These are phyloP conservation scores for Podaxis rugospora DNA, from an alignment of 768 basidiomycete genomes.

Conservation along the genomic window DNA sequence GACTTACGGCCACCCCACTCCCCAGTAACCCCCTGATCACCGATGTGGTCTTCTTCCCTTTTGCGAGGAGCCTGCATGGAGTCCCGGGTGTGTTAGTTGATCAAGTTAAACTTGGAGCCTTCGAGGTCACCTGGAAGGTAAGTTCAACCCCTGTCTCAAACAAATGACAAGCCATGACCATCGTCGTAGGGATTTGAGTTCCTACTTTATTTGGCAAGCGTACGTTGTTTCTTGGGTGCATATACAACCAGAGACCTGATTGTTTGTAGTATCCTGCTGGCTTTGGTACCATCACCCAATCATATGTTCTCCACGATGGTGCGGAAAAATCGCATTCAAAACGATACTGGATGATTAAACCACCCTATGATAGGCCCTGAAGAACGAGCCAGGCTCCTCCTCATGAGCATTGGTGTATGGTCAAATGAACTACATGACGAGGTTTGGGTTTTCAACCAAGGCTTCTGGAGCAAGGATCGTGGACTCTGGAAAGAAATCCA, in stretches of 20 bases:
- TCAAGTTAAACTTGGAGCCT: conserved; percentile 47
- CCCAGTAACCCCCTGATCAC: conserved; percentile 47
- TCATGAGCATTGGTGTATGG: conserved; percentile 51
- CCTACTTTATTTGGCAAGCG: conserved; percentile 47
- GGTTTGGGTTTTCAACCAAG: conserved; percentile 74
- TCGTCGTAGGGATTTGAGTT: conserved; percentile 46
- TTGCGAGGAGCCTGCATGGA: conserved; percentile 35
- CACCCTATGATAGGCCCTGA: conserved; percentile 31
- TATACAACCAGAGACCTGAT: neutral
- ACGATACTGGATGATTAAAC: neutral
- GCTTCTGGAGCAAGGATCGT: conserved; percentile 62
- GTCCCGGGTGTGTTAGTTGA: conserved; percentile 53
- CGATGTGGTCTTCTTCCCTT: conserved; percentile 42
- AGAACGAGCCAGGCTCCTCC: conserved; percentile 43
- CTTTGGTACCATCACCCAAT: conserved; percentile 24
- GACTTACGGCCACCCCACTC: conserved; percentile 37
- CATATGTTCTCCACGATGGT: conserved; percentile 63
- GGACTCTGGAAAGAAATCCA: conserved; percentile 58
- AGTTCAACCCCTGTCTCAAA: conserved; percentile 15
- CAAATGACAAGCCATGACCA: neutral
- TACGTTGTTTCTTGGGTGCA: conserved; percentile 22
- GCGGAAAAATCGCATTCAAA: neutral
- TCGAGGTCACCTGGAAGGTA: conserved; percentile 57
- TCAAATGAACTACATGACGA: conserved; percentile 55
- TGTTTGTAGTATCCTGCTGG: conserved; percentile 26